A percentile compares a stretch with the other conserved stretches of the same genome.
phyloP scores from a whole-genome alignment of 495 filamentous ascomycete genomes.

The Tuber umbilicatum region DNA sequence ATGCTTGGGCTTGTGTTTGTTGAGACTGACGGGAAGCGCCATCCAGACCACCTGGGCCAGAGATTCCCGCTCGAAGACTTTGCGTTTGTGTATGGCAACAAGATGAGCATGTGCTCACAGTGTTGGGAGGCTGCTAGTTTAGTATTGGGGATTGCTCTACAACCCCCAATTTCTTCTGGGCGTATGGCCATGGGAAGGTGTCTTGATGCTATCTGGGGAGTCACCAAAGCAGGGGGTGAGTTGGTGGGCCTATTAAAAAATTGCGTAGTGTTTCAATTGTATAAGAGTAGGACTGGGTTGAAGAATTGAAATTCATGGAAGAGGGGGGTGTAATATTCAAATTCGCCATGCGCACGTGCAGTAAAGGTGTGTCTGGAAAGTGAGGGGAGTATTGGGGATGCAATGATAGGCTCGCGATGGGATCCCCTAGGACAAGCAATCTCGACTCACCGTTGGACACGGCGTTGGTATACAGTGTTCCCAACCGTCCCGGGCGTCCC shows the following conservation, averaged over 20 bases:
- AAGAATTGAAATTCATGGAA: no score
- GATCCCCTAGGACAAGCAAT: no score
- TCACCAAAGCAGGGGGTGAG: constrained; percentile 47
- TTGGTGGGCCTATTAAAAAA: constrained; percentile 49
- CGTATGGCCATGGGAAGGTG: constrained; percentile 44
- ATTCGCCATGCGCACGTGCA: no score
- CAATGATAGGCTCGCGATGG: no score
- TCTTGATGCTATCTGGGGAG: constrained; percentile 43
- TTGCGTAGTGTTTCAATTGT: no score
- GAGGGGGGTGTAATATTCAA: no score
- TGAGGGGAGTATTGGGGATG: no score
- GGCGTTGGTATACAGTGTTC: no score
- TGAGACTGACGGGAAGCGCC: constrained; percentile 61
- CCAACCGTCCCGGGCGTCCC: no score
- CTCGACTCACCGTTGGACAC: no score
- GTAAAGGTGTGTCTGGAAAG: no score
- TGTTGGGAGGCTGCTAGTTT: constrained; percentile 57
- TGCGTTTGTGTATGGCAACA: constrained; percentile 48
- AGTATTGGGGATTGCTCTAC: constrained; percentile 65
- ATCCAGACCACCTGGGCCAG: constrained; percentile 49
- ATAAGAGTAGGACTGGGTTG: constrained; percentile 47
- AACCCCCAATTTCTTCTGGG: constrained; percentile 69
- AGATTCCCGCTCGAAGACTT: constrained; percentile 64
- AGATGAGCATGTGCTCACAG: constrained; percentile 5
- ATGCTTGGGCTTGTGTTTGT: constrained; percentile 66